Conservation (phyloP, 148 eudicot species). For the Linanthus parryae region DNA sequence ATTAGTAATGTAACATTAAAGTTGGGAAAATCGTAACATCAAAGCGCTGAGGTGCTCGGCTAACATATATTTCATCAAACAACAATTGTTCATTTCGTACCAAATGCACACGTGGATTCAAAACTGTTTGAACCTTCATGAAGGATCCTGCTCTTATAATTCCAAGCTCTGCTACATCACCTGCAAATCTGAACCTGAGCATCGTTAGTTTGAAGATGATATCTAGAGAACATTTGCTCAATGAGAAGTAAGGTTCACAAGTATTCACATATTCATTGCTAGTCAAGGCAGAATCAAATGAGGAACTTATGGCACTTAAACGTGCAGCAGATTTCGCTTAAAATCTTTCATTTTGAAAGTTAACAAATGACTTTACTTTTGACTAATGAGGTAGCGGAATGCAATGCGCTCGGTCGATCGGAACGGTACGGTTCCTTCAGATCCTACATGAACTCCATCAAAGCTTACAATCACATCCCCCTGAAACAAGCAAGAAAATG, state of each 20-base stretch:
- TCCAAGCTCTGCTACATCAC: constrained; percentile 84
- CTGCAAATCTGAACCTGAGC: constrained; percentile 65
- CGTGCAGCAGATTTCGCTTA: not conserved
- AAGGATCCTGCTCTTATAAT: constrained; percentile 68
- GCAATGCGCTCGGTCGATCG: constrained; percentile 92
- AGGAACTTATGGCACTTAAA: not conserved
- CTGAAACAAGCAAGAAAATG: constrained; percentile 29
- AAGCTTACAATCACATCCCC: constrained; percentile 95
- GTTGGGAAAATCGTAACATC: not conserved
- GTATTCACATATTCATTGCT: no score
- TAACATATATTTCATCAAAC: no score
- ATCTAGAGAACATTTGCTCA: no score
- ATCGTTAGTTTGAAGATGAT: constrained; percentile 8
- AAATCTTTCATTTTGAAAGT: not conserved
- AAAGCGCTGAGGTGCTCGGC: no score
- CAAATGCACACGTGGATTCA: constrained; percentile 85
- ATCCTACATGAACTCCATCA: constrained; percentile 70
- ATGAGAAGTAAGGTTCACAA: no score
- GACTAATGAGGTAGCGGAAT: constrained; percentile 92
- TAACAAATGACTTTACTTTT: constrained; percentile 49
- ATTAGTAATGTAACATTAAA: constrained; percentile 1
- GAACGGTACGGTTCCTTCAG: constrained; percentile 98
- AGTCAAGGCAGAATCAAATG: no score
- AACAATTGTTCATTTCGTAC: no score
- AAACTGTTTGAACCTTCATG: constrained; percentile 63